These are phyloP conservation scores for Apocynum venetum DNA, from an alignment of 257 asterid species.

Conservation along the genomic window DNA sequence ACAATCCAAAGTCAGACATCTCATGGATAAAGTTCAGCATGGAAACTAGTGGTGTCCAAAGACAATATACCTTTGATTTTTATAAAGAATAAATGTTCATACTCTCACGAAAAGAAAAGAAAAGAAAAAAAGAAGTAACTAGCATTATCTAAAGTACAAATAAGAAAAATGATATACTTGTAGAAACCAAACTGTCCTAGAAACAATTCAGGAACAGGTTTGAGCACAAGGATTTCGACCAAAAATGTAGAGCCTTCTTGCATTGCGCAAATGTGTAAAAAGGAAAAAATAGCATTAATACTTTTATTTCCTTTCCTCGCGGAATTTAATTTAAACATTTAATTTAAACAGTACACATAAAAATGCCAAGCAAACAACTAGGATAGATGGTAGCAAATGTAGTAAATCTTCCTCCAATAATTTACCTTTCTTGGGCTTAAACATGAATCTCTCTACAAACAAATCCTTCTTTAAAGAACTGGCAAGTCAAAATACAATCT, in stretches of 20 bases:
- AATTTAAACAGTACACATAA: too few species aligned
- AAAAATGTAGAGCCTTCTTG: background rate
- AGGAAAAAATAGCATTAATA: too few species aligned
- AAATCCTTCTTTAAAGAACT: background rate
- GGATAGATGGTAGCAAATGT: background rate
- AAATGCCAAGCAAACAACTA: background rate
- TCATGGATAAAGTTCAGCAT: background rate
- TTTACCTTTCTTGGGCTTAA: constrained; percentile 22
- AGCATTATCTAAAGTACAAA: background rate
- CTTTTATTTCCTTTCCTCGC: too few species aligned
- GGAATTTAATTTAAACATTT: too few species aligned
- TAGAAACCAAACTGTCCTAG: background rate
- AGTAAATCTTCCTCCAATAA: background rate
- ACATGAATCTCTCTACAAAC: constrained; percentile 3
- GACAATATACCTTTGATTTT: background rate
- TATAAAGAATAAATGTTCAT: background rate
- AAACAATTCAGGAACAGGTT: background rate
- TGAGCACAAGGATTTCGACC: background rate
- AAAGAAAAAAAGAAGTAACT: background rate
- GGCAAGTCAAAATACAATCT: background rate
- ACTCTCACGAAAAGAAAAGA: too few species aligned
- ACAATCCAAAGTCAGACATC: background rate
- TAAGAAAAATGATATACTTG: background rate
- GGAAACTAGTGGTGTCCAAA: background rate
- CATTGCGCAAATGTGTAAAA: background rate